A percentile compares a stretch with the other conserved stretches of the same genome.
Evolutionary conservation across 2,329 filamentous ascomycete genomes (phyloP).

Genomic region (Cyphellophora europaea): DNA sequence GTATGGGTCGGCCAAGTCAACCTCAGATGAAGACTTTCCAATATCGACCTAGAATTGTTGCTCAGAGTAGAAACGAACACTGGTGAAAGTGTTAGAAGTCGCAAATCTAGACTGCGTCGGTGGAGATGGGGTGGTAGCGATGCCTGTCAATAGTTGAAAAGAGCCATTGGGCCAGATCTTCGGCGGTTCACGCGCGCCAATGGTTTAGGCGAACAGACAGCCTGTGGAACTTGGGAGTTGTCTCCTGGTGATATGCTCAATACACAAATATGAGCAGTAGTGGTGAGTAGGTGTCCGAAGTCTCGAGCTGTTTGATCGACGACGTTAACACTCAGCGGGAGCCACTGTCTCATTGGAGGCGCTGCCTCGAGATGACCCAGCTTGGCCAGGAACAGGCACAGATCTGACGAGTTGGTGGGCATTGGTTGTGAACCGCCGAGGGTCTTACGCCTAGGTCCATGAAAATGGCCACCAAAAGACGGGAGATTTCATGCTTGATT

Average conservation of each 20-base stretch:
- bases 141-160: constrained; percentile 4
- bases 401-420: background rate
- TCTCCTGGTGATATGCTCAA: too few species aligned
- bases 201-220: background rate
- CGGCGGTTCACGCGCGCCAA: background rate
- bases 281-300: too few species aligned
- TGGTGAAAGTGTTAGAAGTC: too few species aligned
- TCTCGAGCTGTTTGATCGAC: constrained; percentile 9
- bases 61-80: too few species aligned
- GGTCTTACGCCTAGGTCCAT: background rate
- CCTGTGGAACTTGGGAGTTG: background rate
- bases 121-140: background rate
- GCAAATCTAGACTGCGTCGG: too few species aligned
- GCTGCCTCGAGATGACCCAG: background rate
- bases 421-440: background rate
- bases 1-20: background rate
- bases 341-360: background rate
- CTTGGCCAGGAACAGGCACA: background rate
- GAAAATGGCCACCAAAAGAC: background rate
- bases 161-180: constrained; percentile 3
- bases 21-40: background rate
- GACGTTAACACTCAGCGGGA: constrained; percentile 13
- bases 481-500: background rate
- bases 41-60: background rate
- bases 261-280: too few species aligned